Evolutionary conservation across 768 basidiomycete genomes (phyloP), one percentile per base, ranked within the genome.

Genomic region (Suillus subalutaceus): DNA sequence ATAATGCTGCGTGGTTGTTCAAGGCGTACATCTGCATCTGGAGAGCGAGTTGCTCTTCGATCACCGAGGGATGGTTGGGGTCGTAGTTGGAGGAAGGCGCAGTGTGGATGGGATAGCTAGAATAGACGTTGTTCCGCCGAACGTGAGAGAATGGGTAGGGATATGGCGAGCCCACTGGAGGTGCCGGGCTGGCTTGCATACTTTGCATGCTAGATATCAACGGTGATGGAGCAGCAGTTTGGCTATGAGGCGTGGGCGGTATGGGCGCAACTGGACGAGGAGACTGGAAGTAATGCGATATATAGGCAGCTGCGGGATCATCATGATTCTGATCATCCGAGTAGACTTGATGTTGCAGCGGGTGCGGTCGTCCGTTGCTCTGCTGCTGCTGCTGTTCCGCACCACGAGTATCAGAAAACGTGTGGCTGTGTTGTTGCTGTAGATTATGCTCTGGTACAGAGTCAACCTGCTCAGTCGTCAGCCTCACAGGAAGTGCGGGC

Each of bases 1-100:
- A 85, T 71, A 88, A 79, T 48, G 81, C 79, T 8, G 84, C 85
- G 20, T 88, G 85, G 70, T 91, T 92, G 70, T 85, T 84, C 71
- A 90, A 84, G 4, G 92, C 90, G 68, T 89, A 92, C 68, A 91
- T 86, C 72, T 91, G 90, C 87, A 89, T 90, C 75, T 93, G 92
- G 44, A 86, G 81, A 2, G 86, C 86, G n/a, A 91, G 78, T 71
- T 92, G 89, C 70, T 90, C 88, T 67, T 88, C 86, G 66, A 92
- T 86, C 3, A 80, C 79, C 4, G 79, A 78, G 5, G 83, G 82
- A 68, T 82, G 78, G 66, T 84, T 82, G 53, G 78, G 76, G 64
- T 81, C 83, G 44, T 79, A 79, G 40, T 69, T 78, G 53, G 82
- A 69, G 0, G 67, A 79, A 66, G 58, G 81, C 77, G 72, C 88